phyloP scores from a whole-genome alignment of 2,329 filamentous ascomycete species.

The Capronia coronata region DNA sequence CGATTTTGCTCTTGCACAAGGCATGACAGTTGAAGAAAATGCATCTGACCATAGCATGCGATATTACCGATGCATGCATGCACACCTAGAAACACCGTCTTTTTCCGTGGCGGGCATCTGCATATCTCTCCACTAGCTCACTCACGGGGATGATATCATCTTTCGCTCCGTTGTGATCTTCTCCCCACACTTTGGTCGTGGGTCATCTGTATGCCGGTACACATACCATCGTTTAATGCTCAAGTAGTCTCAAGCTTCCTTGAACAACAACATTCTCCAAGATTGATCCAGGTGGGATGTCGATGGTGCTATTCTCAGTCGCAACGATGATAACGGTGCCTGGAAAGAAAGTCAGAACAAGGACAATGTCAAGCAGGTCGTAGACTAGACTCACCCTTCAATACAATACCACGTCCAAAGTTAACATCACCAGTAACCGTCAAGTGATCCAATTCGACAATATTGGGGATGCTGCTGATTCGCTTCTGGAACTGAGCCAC shows the following conservation, averaged over 20 bases:
- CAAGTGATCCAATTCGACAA: conserved; percentile 60
- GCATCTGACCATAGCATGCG: too few species aligned
- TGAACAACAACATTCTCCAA: conserved; percentile 99
- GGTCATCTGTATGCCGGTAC: neutral
- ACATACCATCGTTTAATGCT: conserved; percentile 49
- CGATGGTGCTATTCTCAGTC: conserved; percentile 94
- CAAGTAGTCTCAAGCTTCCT: conserved; percentile 74
- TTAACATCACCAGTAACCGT: conserved; percentile 98
- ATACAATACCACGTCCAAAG: conserved; percentile 85
- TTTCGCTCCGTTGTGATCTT: too few species aligned
- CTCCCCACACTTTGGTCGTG: too few species aligned
- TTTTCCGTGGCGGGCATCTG: too few species aligned
- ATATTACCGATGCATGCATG: too few species aligned
- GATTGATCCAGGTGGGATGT: conserved; percentile 92
- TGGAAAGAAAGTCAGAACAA: conserved; percentile 10
- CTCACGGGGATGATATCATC: too few species aligned
- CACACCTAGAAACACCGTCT: too few species aligned
- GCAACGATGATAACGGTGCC: conserved; percentile 95
- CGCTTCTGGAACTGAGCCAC: conserved; percentile 66
- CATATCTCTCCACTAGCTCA: too few species aligned
- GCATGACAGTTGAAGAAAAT: too few species aligned
- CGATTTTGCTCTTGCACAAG: too few species aligned
- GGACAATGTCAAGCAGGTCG: neutral
- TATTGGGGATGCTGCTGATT: conserved; percentile 46
- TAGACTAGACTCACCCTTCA: conserved; percentile 60